Conservation (phyloP, 208 protist genomes). For the Trypanosoma conorhini region DNA sequence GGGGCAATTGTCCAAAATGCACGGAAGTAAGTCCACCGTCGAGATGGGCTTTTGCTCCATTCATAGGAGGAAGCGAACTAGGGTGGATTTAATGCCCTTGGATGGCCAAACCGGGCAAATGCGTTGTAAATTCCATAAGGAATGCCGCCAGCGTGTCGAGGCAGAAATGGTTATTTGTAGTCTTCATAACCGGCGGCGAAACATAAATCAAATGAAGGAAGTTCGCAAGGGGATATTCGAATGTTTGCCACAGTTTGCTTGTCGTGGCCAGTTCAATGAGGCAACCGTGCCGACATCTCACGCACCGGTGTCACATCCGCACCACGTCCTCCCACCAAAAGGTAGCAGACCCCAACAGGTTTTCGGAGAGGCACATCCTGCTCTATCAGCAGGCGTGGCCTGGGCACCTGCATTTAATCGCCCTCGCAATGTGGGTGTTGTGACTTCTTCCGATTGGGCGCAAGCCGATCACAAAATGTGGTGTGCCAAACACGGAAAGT, state of each 20-base stretch:
- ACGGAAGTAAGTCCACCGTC: conserved; percentile 29
- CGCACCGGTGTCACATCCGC: background rate
- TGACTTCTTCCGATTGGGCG: conserved; percentile 21
- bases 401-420: conserved; percentile 26
- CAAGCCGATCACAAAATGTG: conserved; percentile 52
- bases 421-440: conserved; percentile 9
- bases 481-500: conserved; percentile 86
- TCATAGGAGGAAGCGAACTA: conserved; percentile 57
- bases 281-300: background rate
- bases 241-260: conserved; percentile 56
- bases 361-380: conserved; percentile 5
- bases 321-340: conserved; percentile 12
- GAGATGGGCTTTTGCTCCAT: conserved; percentile 74
- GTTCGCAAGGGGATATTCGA: conserved; percentile 69
- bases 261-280: conserved; percentile 41
- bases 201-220: conserved; percentile 66
- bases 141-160: conserved; percentile 52
- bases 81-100: conserved; percentile 62
- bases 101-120: conserved; percentile 53
- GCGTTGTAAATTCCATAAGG: conserved; percentile 63
- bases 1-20: conserved; percentile 15
- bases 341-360: conserved; percentile 28
- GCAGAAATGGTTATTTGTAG: conserved; percentile 50
- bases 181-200: conserved; percentile 66
- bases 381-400: conserved; percentile 1